These are phyloP conservation scores for Petasospora fabianii DNA, from an alignment of 1,139 yeast genomes.

Conservation along the genomic window DNA sequence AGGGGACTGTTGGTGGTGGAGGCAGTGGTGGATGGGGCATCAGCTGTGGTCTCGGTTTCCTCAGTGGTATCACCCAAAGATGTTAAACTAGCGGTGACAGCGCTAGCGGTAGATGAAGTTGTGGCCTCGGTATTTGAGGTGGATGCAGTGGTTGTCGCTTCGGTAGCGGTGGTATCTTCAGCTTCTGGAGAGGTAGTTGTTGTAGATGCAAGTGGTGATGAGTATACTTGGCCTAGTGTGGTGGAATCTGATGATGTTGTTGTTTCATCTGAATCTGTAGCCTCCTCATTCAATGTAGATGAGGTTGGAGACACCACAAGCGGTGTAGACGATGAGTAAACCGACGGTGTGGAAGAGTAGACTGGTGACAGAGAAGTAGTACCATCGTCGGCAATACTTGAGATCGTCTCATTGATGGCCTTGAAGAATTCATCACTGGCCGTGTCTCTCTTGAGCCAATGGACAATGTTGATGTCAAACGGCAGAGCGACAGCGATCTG, in stretches of 20 bases:
- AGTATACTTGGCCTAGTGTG: background rate
- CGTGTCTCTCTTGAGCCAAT: constrained; percentile 11
- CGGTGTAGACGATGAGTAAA: background rate
- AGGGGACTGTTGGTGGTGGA: background rate
- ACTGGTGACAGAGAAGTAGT: background rate
- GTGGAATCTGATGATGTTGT: constrained; percentile 1
- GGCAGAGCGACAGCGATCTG: constrained; percentile 21
- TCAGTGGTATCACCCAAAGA: constrained; percentile 1
- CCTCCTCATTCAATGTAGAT: constrained; percentile 2
- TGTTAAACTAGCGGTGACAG: constrained; percentile 3
- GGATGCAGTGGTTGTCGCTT: background rate
- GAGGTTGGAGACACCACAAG: constrained; percentile 1
- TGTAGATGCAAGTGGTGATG: background rate
- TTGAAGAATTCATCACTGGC: background rate
- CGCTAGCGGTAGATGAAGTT: background rate
- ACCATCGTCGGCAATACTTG: background rate
- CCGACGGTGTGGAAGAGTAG: background rate
- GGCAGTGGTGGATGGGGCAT: background rate
- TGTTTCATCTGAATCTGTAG: constrained; percentile 1
- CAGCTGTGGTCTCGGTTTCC: background rate
- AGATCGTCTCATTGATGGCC: background rate
- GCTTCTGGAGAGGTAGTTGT: constrained; percentile 1
- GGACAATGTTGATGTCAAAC: constrained; percentile 12
- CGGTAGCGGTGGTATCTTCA: background rate
- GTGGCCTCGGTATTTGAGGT: background rate